These are phyloP conservation scores for Picea sitchensis DNA, from an alignment of 75 land plant species.

Conservation along the genomic window DNA sequence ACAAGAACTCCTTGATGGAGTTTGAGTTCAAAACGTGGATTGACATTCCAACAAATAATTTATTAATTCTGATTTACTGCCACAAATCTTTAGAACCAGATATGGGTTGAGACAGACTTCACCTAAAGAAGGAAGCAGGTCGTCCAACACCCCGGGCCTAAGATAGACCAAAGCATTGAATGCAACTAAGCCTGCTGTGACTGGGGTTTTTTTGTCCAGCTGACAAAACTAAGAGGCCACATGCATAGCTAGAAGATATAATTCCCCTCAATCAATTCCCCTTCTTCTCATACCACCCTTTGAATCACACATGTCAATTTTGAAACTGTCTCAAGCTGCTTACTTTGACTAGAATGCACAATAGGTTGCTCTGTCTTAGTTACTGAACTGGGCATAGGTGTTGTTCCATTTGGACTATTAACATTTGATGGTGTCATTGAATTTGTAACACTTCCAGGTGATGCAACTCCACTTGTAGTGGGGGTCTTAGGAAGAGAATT, in stretches of 20 bases:
- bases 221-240: slow-evolving; percentile 51
- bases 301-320: slow-evolving; percentile 47
- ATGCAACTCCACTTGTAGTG: slow-evolving; percentile 52
- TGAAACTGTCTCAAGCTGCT: slow-evolving; percentile 47
- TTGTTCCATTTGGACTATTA: slow-evolving; percentile 62
- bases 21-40: too few relatives aligned
- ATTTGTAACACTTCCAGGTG: slow-evolving; percentile 70
- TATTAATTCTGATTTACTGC: too few relatives aligned
- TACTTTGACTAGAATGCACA: neutral
- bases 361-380: slow-evolving; percentile 28
- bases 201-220: slow-evolving; percentile 72
- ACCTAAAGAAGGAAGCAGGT: slow-evolving; percentile 48
- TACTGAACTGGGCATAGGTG: slow-evolving; percentile 15
- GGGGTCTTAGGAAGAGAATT: slow-evolving; percentile 60
- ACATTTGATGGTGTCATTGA: slow-evolving; percentile 49
- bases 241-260: slow-evolving; percentile 63
- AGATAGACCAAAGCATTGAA: slow-evolving; percentile 65
- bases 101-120: slow-evolving; percentile 82
- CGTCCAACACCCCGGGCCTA: slow-evolving; percentile 58
- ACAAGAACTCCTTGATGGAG: too few relatives aligned
- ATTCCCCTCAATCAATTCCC: slow-evolving; percentile 35
- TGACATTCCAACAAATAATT: too few relatives aligned
- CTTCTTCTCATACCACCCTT: slow-evolving; percentile 22
- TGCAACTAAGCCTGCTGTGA: slow-evolving; percentile 70
- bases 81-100: slow-evolving; percentile 57